Evolutionary conservation across 768 basidiomycete genomes (phyloP).

Genomic region (Cubamyces lactineus): DNA sequence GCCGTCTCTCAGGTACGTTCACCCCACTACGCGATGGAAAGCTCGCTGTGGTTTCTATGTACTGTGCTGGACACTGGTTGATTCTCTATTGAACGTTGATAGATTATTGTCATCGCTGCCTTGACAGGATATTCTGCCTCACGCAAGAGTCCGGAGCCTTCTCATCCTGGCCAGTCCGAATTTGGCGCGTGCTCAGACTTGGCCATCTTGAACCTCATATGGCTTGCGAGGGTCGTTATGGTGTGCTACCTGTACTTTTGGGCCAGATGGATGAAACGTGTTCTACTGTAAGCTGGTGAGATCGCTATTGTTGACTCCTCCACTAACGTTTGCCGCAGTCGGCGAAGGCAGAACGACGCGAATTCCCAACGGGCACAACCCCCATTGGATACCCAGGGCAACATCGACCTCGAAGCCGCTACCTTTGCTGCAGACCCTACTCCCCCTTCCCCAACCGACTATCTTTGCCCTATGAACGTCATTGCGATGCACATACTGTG

Average conservation of each 20-base stretch:
- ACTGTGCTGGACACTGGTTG: background rate
- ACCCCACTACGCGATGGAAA: background rate
- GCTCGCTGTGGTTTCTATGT: background rate
- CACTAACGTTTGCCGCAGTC: background rate
- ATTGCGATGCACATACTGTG: conserved; percentile 9
- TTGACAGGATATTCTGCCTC: conserved; percentile 1
- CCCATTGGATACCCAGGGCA: background rate
- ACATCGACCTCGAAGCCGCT: conserved; percentile 2
- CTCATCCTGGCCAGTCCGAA: conserved; percentile 6
- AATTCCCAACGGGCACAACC: background rate
- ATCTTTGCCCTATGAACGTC: conserved; percentile 9
- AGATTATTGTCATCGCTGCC: conserved; percentile 7
- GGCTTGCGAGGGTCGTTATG: conserved; percentile 13
- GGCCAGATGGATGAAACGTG: conserved; percentile 15
- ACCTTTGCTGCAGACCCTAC: background rate
- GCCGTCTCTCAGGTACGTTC: background rate
- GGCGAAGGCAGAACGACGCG: background rate
- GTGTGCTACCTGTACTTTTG: conserved; percentile 10
- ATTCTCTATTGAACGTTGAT: background rate
- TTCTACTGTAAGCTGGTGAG: background rate
- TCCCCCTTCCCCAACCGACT: background rate
- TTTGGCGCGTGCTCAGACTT: conserved; percentile 11
- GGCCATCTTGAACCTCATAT: conserved; percentile 14
- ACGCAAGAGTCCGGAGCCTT: conserved; percentile 7
- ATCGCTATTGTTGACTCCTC: too few relatives aligned